Conservation (phyloP, 805 yeast genomes). For the Pichia sporocuriosa region DNA sequence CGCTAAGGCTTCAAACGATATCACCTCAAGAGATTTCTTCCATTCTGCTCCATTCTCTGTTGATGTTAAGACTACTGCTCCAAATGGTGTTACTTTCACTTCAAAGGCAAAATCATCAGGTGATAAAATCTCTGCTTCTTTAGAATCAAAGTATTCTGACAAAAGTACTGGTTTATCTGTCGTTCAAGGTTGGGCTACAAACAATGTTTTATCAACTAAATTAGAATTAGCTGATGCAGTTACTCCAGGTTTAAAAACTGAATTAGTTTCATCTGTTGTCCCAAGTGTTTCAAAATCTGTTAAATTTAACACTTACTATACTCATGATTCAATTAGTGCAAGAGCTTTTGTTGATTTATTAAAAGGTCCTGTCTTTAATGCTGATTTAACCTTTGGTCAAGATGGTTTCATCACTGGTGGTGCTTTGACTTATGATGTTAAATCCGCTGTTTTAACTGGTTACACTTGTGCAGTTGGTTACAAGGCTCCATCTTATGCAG, state of each 20-base stretch:
- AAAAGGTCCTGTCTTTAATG: conserved; percentile 93
- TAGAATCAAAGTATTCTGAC: conserved; percentile 91
- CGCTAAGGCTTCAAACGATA: conserved; percentile 85
- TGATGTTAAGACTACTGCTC: conserved; percentile 88
- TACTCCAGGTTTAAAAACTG: conserved; percentile 93
- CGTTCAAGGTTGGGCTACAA: conserved; percentile 97
- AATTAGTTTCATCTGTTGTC: conserved; percentile 76
- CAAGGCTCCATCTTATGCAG: conserved; percentile 79
- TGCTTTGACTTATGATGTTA: conserved; percentile 93
- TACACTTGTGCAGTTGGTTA: conserved; percentile 93
- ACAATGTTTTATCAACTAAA: conserved; percentile 87
- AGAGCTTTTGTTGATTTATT: conserved; percentile 91
- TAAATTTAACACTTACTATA: conserved; percentile 82
- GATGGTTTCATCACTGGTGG: conserved; percentile 97
- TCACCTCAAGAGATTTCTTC: conserved; percentile 87
- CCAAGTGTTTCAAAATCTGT: conserved; percentile 86
- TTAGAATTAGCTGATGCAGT: conserved; percentile 85
- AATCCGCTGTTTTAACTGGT: conserved; percentile 86
- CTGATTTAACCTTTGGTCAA: conserved; percentile 91
- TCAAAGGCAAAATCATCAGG: conserved; percentile 78
- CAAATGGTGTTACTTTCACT: conserved; percentile 93
- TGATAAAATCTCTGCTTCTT: conserved; percentile 76
- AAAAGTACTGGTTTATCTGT: conserved; percentile 86
- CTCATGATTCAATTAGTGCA: conserved; percentile 88
- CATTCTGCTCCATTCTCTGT: conserved; percentile 83